Evolutionary conservation across 2,329 filamentous ascomycete species (phyloP).

Genomic region (Mariannaea elegans): DNA sequence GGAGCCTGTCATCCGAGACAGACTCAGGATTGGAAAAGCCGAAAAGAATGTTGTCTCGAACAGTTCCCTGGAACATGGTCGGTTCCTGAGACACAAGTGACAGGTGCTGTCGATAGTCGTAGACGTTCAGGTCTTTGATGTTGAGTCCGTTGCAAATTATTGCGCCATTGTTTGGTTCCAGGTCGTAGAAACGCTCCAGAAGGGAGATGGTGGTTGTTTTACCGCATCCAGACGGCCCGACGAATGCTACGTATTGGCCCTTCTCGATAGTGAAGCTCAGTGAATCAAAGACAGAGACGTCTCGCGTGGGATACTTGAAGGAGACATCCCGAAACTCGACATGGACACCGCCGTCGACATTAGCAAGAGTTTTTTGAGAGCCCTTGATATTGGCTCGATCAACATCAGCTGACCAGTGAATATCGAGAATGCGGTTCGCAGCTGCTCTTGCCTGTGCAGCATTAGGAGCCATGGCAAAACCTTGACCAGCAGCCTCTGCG

Average conservation of each 20-base stretch:
- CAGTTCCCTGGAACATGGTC: conserved; percentile 45
- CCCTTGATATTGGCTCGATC: neutral
- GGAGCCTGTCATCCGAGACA: conserved; percentile 32
- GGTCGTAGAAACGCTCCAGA: conserved; percentile 40
- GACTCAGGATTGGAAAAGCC: conserved; percentile 24
- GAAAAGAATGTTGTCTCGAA: conserved; percentile 39
- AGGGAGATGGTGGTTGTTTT: conserved; percentile 44
- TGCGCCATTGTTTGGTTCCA: conserved; percentile 4
- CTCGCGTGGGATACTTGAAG: conserved; percentile 37
- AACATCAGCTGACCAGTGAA: conserved; percentile 18
- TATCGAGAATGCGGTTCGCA: conserved; percentile 43
- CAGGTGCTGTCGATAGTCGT: conserved; percentile 32
- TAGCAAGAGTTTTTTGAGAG: no score
- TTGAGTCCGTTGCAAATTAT: conserved; percentile 25
- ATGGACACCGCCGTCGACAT: conserved; percentile 12
- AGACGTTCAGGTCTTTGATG: conserved; percentile 25
- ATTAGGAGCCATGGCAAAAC: conserved; percentile 27
- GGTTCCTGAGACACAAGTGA: conserved; percentile 39
- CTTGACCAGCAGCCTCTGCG: conserved; percentile 50
- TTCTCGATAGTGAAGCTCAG: conserved; percentile 42
- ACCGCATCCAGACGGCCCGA: conserved; percentile 30
- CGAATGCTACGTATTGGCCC: conserved; percentile 53
- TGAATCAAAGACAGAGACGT: conserved; percentile 32
- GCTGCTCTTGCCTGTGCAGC: conserved; percentile 32
- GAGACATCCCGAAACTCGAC: conserved; percentile 33